Percentiles rank a stretch among this genome's conserved stretches.
Evolutionary conservation across 73 alveolate species (phyloP).

Genomic region (Paramecium primaurelia): DNA sequence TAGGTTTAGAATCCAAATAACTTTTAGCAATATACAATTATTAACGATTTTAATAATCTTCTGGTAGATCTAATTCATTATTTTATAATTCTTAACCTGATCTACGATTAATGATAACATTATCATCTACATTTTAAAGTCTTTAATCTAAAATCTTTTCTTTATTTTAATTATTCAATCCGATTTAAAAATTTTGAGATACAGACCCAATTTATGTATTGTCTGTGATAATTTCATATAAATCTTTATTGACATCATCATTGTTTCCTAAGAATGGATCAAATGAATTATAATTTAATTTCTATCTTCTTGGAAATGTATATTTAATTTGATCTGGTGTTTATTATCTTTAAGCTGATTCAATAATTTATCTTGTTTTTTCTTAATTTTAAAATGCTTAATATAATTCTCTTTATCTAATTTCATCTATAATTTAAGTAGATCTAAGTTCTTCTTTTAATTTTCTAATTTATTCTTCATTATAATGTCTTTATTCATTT

Average conservation of each 20-base stretch:
- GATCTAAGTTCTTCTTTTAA: not conserved
- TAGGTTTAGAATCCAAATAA: not conserved
- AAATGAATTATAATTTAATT: not conserved
- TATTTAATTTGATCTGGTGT: conserved; percentile 1
- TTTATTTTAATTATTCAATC: not conserved
- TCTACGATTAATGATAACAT: not conserved
- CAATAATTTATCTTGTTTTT: not conserved
- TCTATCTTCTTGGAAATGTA: conserved; percentile 1
- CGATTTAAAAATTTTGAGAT: not conserved
- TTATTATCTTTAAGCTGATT: not conserved
- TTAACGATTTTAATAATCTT: not conserved
- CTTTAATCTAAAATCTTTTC: not conserved
- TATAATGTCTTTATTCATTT: not conserved
- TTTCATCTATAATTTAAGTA: conserved; percentile 7
- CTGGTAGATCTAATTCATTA: not conserved
- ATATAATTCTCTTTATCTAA: conserved; percentile 39
- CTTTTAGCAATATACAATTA: not conserved
- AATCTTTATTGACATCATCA: conserved; percentile 11
- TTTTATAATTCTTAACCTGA: not conserved
- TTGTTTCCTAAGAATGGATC: conserved; percentile 5
- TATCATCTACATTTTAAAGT: not conserved
- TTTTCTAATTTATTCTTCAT: conserved; percentile 19
- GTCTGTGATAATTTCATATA: not conserved
- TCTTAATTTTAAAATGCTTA: not conserved
- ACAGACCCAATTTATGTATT: not conserved